Conservation (phyloP, 2,329 filamentous ascomycete genomes). For the Grosmannia huntii region DNA sequence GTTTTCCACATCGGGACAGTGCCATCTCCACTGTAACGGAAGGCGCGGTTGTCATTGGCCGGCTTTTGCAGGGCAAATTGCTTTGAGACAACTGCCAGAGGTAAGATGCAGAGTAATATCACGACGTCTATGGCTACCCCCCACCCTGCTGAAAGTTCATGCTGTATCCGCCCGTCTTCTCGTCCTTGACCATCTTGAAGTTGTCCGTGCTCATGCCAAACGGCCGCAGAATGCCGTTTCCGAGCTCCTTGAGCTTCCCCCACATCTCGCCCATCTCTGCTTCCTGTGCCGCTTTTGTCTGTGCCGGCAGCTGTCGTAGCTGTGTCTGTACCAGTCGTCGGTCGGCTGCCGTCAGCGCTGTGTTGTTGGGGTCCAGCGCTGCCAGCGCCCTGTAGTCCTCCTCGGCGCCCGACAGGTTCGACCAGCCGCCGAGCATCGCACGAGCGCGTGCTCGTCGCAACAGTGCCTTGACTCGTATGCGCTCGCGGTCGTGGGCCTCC, state of each 20-base stretch:
- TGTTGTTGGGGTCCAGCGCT: constrained; percentile 24
- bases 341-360: constrained; percentile 53
- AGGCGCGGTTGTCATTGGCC: neutral
- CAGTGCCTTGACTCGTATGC: constrained; percentile 72
- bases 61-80: too few relatives aligned
- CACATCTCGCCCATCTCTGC: constrained; percentile 93
- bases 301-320: constrained; percentile 50
- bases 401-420: constrained; percentile 61
- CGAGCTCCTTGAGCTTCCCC: constrained; percentile 85
- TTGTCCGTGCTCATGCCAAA: constrained; percentile 92
- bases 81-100: too few relatives aligned
- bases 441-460: constrained; percentile 66
- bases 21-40: neutral
- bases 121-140: too few relatives aligned
- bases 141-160: constrained; percentile 63
- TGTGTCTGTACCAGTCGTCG: constrained; percentile 53
- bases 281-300: constrained; percentile 67
- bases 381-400: constrained; percentile 66
- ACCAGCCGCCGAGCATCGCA: constrained; percentile 63
- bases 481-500: constrained; percentile 47
- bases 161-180: constrained; percentile 80
- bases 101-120: too few relatives aligned
- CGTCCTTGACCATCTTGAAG: constrained; percentile 88
- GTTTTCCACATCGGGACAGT: neutral
- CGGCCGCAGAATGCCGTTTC: constrained; percentile 82